Conservation (phyloP, 805 yeast species). For the Tetrapisispora nanseiensis region DNA sequence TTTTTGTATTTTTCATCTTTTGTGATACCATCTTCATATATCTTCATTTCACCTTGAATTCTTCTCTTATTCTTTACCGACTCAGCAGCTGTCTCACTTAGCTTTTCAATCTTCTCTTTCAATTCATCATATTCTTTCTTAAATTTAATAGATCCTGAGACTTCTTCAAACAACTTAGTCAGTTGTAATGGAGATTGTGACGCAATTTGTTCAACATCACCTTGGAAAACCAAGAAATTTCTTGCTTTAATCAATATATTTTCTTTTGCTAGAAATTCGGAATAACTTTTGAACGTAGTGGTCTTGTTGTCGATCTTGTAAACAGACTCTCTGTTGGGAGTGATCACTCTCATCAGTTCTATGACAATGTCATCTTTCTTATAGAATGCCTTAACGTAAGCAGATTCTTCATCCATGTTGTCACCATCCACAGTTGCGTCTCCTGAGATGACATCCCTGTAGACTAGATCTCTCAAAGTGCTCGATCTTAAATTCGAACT, state of each 20-base stretch:
- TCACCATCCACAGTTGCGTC: conserved; percentile 19
- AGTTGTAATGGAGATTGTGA: conserved; percentile 73
- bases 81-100: conserved; percentile 53
- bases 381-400: conserved; percentile 72
- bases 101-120: conserved; percentile 52
- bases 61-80: conserved; percentile 62
- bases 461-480: conserved; percentile 65
- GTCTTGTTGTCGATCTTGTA: conserved; percentile 53
- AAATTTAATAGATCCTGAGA: conserved; percentile 70
- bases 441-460: conserved; percentile 46
- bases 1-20: conserved; percentile 61
- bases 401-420: conserved; percentile 29
- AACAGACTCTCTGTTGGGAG: conserved; percentile 50
- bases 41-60: conserved; percentile 62
- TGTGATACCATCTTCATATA: conserved; percentile 62
- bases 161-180: conserved; percentile 63
- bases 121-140: conserved; percentile 57
- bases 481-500: conserved; percentile 67
- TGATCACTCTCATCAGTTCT: conserved; percentile 54
- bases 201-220: conserved; percentile 91
- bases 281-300: conserved; percentile 57
- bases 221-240: conserved; percentile 91
- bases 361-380: conserved; percentile 53
- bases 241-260: conserved; percentile 81
- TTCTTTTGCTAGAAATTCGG: conserved; percentile 57